Percentiles rank a stretch among this genome's conserved stretches.
Evolutionary conservation across 2,329 filamentous ascomycete species (phyloP).

Genomic region (Claviceps arundinis): DNA sequence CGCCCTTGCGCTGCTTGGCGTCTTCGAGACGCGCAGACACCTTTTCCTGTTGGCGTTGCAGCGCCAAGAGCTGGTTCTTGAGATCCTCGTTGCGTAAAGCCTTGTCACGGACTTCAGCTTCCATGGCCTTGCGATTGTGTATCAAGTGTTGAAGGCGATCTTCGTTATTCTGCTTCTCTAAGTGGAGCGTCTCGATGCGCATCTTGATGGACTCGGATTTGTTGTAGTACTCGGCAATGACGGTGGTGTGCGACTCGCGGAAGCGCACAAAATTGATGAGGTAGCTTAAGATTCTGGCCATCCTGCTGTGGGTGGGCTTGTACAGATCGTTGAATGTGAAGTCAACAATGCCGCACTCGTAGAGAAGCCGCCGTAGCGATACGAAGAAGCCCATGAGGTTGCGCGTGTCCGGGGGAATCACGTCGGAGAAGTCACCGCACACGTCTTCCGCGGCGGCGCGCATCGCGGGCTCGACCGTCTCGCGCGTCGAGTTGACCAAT

Average conservation of each 20-base stretch:
- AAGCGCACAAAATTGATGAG: conserved; percentile 98
- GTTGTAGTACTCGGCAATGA: conserved; percentile 91
- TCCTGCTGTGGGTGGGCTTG: conserved; percentile 75
- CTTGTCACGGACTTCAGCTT: conserved; percentile 72
- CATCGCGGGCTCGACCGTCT: conserved; percentile 92
- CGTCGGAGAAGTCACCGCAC: conserved; percentile 70
- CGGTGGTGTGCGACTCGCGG: conserved; percentile 76
- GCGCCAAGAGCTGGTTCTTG: conserved; percentile 66
- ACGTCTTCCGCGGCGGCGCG: conserved; percentile 79
- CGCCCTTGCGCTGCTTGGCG: conserved; percentile 65
- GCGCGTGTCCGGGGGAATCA: conserved; percentile 75
- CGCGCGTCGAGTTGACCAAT: conserved; percentile 83
- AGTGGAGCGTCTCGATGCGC: conserved; percentile 73
- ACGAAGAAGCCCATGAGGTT: conserved; percentile 95
- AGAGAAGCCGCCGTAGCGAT: conserved; percentile 63
- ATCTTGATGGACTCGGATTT: conserved; percentile 75
- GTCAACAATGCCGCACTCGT: conserved; percentile 83
- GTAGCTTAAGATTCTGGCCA: conserved; percentile 93
- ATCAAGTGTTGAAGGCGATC: conserved; percentile 67
- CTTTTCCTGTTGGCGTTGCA: conserved; percentile 69
- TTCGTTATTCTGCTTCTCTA: conserved; percentile 79
- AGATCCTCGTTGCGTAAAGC: conserved; percentile 75
- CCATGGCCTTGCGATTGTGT: conserved; percentile 65
- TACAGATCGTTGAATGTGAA: conserved; percentile 90
- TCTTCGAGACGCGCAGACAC: conserved; percentile 74